A percentile compares a stretch with the other conserved stretches of the same genome.
Conservation (phyloP, 1,284 basidiomycete genomes). For the Malassezia psittaci region DNA sequence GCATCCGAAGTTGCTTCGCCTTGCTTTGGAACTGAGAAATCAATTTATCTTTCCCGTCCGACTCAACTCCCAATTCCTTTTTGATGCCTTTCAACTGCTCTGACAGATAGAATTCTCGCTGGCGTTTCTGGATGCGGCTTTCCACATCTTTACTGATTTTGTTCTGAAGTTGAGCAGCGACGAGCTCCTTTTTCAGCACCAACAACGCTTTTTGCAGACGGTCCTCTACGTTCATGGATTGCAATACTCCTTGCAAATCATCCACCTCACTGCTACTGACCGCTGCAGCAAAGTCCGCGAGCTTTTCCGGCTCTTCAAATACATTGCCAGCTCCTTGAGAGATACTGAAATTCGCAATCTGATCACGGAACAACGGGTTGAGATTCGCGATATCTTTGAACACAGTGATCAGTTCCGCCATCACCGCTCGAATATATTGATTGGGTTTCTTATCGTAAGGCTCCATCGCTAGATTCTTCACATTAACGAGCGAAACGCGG, state of each 20-base stretch:
- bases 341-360: slow-evolving; percentile 92
- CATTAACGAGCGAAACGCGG: slow-evolving; percentile 78
- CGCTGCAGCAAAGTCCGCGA: slow-evolving; percentile 94
- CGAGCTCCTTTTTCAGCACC: slow-evolving; percentile 94
- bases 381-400: slow-evolving; percentile 98
- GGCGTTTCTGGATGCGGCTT: slow-evolving; percentile 89
- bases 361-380: slow-evolving; percentile 94
- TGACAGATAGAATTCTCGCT: slow-evolving; percentile 94
- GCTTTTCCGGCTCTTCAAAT: slow-evolving; percentile 94
- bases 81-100: slow-evolving; percentile 99
- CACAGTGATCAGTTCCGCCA: slow-evolving; percentile 89
- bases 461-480: slow-evolving; percentile 67
- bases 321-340: slow-evolving; percentile 92
- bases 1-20: slow-evolving; percentile 78
- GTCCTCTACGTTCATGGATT: slow-evolving; percentile 75
- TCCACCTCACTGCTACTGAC: slow-evolving; percentile 81
- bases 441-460: slow-evolving; percentile 71
- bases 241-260: slow-evolving; percentile 87
- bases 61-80: slow-evolving; percentile 94
- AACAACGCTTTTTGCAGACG: slow-evolving; percentile 78
- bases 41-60: slow-evolving; percentile 92
- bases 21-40: slow-evolving; percentile 92
- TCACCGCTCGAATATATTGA: slow-evolving; percentile 77
- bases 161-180: slow-evolving; percentile 89
- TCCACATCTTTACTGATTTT: slow-evolving; percentile 93